Conservation (phyloP, 2,329 filamentous ascomycete species). For the Helicocarpus griseus region DNA sequence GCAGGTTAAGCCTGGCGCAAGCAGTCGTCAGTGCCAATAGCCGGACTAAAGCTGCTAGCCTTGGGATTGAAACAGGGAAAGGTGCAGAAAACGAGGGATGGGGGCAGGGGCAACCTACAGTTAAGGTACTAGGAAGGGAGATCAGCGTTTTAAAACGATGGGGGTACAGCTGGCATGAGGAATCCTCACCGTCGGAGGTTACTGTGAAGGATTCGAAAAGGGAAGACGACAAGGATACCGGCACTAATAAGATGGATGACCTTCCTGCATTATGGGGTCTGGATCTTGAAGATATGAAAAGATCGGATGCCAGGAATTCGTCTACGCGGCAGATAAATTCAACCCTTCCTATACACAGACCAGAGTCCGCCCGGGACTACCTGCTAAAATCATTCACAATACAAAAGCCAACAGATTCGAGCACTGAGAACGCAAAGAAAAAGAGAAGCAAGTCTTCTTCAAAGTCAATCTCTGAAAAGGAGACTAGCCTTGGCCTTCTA, state of each 20-base stretch:
- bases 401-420: constrained; percentile 8
- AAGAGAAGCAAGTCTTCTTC: constrained; percentile 48
- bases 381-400: constrained; percentile 40
- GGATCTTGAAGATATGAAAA: constrained; percentile 47
- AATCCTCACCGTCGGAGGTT: constrained; percentile 22
- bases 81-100: constrained; percentile 61
- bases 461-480: constrained; percentile 50
- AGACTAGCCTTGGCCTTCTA: constrained; percentile 58
- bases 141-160: constrained; percentile 67
- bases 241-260: constrained; percentile 17
- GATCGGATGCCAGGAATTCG: constrained; percentile 27
- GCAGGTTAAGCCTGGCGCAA: constrained; percentile 70
- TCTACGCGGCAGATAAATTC: constrained; percentile 20
- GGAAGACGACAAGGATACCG: neutral
- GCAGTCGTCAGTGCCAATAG: constrained; percentile 77
- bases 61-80: constrained; percentile 59
- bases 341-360: constrained; percentile 62
- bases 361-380: constrained; percentile 57
- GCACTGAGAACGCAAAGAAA: constrained; percentile 12
- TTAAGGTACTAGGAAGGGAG: constrained; percentile 64
- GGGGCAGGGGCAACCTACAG: constrained; percentile 64
- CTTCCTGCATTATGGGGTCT: constrained; percentile 47
- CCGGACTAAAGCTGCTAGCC: constrained; percentile 61
- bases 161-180: constrained; percentile 55
- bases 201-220: neutral